Conservation (phyloP, 2,329 filamentous ascomycete species). For the Fusarium tupiense region DNA sequence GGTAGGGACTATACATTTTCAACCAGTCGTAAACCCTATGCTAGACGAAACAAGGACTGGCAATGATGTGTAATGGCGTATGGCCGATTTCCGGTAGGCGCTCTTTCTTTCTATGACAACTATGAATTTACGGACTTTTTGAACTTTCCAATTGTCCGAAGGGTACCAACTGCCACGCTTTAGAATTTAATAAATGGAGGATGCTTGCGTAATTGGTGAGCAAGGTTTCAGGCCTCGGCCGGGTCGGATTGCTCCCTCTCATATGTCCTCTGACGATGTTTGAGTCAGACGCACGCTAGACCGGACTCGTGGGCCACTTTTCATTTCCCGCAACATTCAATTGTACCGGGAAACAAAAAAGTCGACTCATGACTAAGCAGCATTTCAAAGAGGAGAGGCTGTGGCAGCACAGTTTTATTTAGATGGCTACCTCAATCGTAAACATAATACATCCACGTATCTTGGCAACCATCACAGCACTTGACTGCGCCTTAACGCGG, state of each 20-base stretch:
- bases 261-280: too few species aligned
- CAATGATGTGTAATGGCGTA: neutral
- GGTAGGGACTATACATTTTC: fast-evolving
- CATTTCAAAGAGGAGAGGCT: fast-evolving
- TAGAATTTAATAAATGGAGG: neutral
- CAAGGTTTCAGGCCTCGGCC: fast-evolving
- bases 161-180: neutral
- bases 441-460: too few species aligned
- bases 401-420: too few species aligned
- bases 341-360: fast-evolving
- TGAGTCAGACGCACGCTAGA: too few species aligned
- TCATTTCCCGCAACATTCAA: fast-evolving
- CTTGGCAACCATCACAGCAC: too few species aligned
- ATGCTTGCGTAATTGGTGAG: neutral
- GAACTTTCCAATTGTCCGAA: neutral
- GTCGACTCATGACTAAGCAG: too few species aligned
- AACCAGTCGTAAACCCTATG: neutral
- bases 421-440: too few species aligned
- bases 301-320: too few species aligned
- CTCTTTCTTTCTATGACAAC: neutral
- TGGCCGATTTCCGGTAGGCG: neutral
- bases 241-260: too few species aligned
- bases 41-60: neutral
- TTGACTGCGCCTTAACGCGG: too few species aligned
- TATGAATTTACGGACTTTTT: neutral